phyloP scores from a whole-genome alignment of 164 flowering plant species.

The Umbellularia californica region DNA sequence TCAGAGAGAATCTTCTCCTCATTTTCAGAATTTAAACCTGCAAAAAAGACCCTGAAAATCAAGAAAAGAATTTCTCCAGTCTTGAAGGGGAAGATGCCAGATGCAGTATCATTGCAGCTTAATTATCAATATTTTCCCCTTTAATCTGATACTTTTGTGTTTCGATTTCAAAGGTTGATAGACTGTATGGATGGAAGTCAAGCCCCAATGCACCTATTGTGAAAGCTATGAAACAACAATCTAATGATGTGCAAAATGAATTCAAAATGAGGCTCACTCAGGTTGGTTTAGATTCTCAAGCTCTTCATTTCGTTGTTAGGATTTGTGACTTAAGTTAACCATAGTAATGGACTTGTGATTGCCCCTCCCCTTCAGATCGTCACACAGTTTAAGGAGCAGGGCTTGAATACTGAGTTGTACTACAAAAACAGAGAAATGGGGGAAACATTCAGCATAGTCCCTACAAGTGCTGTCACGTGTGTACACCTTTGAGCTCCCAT shows the following conservation, averaged over 20 bases:
- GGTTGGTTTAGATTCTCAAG: slow-evolving; percentile 27
- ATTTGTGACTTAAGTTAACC: not conserved
- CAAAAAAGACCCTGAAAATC: no score
- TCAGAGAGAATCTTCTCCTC: not conserved
- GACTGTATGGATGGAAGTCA: slow-evolving; percentile 90
- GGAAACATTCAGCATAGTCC: slow-evolving; percentile 85
- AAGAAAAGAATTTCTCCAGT: no score
- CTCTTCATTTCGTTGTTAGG: not conserved
- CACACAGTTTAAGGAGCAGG: slow-evolving; percentile 86
- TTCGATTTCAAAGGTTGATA: slow-evolving; percentile 58
- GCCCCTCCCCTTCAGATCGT: slow-evolving; percentile 36
- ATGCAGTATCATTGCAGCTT: not conserved
- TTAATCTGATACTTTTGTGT: slow-evolving; percentile 6
- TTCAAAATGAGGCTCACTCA: slow-evolving; percentile 68
- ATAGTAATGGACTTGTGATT: not conserved
- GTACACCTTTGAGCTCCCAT: not conserved
- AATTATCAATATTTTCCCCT: not conserved
- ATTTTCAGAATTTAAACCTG: no score
- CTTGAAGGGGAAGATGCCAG: no score
- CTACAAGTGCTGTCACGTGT: slow-evolving; percentile 94
- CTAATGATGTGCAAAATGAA: slow-evolving; percentile 75
- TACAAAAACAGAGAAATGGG: slow-evolving; percentile 92
- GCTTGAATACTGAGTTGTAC: slow-evolving; percentile 84
- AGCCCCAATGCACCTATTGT: slow-evolving; percentile 75
- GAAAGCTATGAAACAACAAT: slow-evolving; percentile 75